Percentiles rank a stretch among this genome's conserved stretches.
phyloP scores from a whole-genome alignment of 2,329 filamentous ascomycete species.

The Fonsecaea nubica region DNA sequence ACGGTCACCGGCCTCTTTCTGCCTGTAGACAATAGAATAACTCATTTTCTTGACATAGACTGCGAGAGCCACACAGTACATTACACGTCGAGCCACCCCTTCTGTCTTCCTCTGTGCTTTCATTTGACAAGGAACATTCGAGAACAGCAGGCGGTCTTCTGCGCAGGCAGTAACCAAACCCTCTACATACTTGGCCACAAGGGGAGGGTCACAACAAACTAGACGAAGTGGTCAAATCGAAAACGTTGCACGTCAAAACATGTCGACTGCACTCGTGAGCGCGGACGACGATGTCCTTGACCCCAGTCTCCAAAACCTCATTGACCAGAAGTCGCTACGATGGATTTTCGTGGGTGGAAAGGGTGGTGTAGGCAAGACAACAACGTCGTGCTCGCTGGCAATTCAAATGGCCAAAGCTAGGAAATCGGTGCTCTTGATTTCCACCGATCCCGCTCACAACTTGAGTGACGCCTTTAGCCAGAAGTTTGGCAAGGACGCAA shows the following conservation, averaged over 20 bases:
- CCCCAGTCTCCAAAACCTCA: conserved; percentile 89
- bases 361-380: conserved; percentile 98
- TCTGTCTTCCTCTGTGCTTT: neutral
- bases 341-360: conserved; percentile 99
- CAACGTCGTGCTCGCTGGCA: conserved; percentile 97
- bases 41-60: neutral
- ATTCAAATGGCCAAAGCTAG: conserved; percentile 96
- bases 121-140: neutral
- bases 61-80: neutral
- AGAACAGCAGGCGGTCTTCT: neutral
- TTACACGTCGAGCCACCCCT: neutral
- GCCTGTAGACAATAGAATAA: neutral
- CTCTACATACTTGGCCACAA: neutral
- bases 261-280: conserved; percentile 50
- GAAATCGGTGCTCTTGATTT: conserved; percentile 95
- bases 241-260: conserved; percentile 12
- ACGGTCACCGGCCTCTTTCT: neutral
- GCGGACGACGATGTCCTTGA: conserved; percentile 78
- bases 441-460: conserved; percentile 97
- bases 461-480: conserved; percentile 96
- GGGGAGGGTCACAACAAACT: neutral
- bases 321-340: conserved; percentile 92
- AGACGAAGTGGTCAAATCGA: neutral
- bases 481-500: conserved; percentile 98
- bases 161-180: neutral